Conservation (phyloP, 2,329 filamentous ascomycete species). For the Neurospora sp. region DNA sequence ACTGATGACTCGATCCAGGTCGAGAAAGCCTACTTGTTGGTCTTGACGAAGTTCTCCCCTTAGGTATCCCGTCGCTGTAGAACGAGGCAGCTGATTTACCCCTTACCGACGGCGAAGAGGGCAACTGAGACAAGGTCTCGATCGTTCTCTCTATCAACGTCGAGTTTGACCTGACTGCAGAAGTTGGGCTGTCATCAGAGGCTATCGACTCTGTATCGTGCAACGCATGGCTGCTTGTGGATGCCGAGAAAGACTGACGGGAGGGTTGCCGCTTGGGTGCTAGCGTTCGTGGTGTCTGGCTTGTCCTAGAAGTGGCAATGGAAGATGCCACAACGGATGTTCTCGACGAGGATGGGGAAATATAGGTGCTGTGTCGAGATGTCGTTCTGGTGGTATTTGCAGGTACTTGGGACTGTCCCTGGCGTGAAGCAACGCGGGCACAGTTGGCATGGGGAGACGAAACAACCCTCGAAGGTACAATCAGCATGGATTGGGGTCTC, state of each 20-base stretch:
- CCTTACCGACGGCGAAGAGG: constrained; percentile 63
- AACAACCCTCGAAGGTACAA: constrained; percentile 9
- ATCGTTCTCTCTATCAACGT: constrained; percentile 79
- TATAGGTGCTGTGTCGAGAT: background rate
- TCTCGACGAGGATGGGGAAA: background rate
- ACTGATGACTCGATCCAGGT: constrained; percentile 51
- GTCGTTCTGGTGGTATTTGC: background rate
- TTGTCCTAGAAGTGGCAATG: background rate
- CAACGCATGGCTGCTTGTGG: background rate
- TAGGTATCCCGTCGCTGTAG: constrained; percentile 51
- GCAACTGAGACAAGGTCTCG: constrained; percentile 69
- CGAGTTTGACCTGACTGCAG: constrained; percentile 26
- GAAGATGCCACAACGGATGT: background rate
- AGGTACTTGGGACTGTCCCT: background rate
- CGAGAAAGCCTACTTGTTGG: constrained; percentile 36
- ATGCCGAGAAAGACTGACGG: background rate
- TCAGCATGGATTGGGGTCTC: constrained; percentile 7
- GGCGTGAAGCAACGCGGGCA: background rate
- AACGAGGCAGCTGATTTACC: constrained; percentile 58
- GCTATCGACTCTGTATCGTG: background rate
- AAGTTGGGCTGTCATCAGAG: background rate
- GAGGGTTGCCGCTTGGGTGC: background rate
- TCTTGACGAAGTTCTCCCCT: constrained; percentile 40
- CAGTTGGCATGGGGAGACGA: constrained; percentile 11
- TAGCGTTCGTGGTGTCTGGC: background rate